These are phyloP conservation scores for Phytopythium mirpurense DNA, from an alignment of 352 stramenopile species.

Conservation along the genomic window DNA sequence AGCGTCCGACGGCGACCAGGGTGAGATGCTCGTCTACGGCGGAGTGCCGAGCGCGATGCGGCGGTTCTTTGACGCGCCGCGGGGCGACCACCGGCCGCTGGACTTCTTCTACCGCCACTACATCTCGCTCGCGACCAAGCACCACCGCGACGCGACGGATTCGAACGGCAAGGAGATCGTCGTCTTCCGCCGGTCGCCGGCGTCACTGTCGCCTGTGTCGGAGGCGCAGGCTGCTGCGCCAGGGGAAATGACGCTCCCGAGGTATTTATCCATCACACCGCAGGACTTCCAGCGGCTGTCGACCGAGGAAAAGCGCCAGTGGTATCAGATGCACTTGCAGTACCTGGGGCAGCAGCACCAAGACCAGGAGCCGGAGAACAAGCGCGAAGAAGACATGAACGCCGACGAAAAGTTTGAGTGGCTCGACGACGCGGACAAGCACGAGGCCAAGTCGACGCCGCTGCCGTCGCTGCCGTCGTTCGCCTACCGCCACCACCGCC, in stretches of 20 bases:
- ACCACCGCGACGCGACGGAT: slow-evolving; percentile 18
- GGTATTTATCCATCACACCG: slow-evolving; percentile 38
- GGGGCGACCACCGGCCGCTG: slow-evolving; percentile 31
- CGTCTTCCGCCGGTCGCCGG: slow-evolving; percentile 20
- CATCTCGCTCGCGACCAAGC: slow-evolving; percentile 27
- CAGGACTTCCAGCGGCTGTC: slow-evolving; percentile 39
- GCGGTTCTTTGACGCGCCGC: slow-evolving; percentile 43
- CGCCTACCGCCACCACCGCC: slow-evolving; percentile 9
- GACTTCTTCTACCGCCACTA: slow-evolving; percentile 72
- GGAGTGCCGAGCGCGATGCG: slow-evolving; percentile 17
- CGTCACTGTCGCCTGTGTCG: slow-evolving; percentile 6
- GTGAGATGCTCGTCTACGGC: slow-evolving; percentile 32
- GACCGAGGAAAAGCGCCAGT: slow-evolving; percentile 31
- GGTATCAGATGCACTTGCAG: slow-evolving; percentile 26
- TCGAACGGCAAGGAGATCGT: slow-evolving; percentile 31
- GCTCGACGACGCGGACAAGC: slow-evolving; percentile 7
- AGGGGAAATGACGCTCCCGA: slow-evolving; percentile 17
- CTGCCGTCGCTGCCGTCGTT: slow-evolving; percentile 2
- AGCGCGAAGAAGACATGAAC: not conserved
- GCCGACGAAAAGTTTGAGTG: slow-evolving; percentile 7
- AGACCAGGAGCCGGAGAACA: slow-evolving; percentile 9
- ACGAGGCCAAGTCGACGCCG: slow-evolving; percentile 13
- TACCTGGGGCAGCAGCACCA: slow-evolving; percentile 18
- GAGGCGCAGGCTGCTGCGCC: slow-evolving; percentile 4
- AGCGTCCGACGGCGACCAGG: slow-evolving; percentile 5